Base-by-base conservation (phyloP, 2,329 filamentous ascomycete genomes). In the Botrytis sinoallii region DNA sequence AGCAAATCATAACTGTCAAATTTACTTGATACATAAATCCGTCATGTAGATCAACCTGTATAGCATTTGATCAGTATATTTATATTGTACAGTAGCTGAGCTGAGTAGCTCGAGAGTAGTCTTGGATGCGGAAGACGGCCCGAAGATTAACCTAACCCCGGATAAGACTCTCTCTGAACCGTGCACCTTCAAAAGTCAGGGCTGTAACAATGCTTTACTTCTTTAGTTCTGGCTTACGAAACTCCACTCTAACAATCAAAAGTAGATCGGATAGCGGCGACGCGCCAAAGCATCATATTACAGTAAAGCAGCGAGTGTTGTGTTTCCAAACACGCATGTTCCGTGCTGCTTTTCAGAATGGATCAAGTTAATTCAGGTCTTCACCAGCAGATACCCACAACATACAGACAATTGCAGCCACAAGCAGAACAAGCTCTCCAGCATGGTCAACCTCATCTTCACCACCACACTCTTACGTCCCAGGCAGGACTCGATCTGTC, bases 401-500 rank as follows among this genome's bases (percentile, higher is more conserved):
- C 75, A 71, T 81, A 81, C 73, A 75, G 80, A 42, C 64, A 75
- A 72, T 75, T 81, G 18, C 80, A 81, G 74, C 78, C 80, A 46
- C 79, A 81, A 77, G 76, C 78, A 67, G 73, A 78, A 59, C 80
- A 81, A 76, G 77, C 77, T 59, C 79, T 81, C 52, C 80, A 80
- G 52, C 80, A 81, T 76, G 76, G 77, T 57, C 80, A 81, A 73
- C 68, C 77, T 61, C 80, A 81, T 70, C 77, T 80, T 35, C 72
- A 72, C 32, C 80, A 81, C 70, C 79, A 81, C 67, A 76, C 78
- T 70, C 77, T 84, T 32, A 78, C 81, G 57, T 80, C 82, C 44
- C 83, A 84, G 74, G 71, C 80, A 75, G 78, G 79, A 78, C 76
- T 84, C 77, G 78, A 83, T 70, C 81, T 86, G 40, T 82, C 83